These are phyloP conservation scores for Stylosanthes scabra DNA, from an alignment of 331 rosid species.

Conservation along the genomic window DNA sequence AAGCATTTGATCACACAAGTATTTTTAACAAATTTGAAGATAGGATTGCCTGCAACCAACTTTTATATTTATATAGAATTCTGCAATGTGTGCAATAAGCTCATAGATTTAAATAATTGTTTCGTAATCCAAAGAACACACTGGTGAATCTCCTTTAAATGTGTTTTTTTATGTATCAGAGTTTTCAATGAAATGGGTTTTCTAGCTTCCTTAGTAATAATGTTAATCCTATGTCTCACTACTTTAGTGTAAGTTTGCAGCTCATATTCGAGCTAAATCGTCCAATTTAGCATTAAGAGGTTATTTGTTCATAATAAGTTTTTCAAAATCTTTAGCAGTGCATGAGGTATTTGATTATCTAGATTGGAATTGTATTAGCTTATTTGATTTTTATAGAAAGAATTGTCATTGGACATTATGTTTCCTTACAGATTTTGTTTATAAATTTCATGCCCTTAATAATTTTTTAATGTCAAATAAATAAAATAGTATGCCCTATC, in stretches of 20 bases:
- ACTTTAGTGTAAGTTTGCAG: slow-evolving; percentile 55
- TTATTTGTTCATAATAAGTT: slow-evolving; percentile 87
- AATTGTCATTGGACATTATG: too few relatives aligned
- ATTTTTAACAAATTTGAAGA: slow-evolving; percentile 24
- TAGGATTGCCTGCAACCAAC: slow-evolving; percentile 8
- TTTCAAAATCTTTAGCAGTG: slow-evolving; percentile 81
- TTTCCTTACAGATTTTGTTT: too few relatives aligned
- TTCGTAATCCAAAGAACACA: too few relatives aligned
- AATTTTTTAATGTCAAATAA: too few relatives aligned
- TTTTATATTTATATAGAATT: slow-evolving; percentile 7
- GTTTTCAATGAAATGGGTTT: slow-evolving; percentile 25
- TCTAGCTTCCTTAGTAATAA: slow-evolving; percentile 19
- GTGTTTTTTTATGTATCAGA: slow-evolving; percentile 3
- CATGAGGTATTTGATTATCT: slow-evolving; percentile 72
- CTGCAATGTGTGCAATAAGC: too few relatives aligned
- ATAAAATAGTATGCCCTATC: too few relatives aligned
- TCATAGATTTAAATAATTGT: too few relatives aligned
- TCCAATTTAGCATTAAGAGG: slow-evolving; percentile 91
- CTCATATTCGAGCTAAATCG: slow-evolving; percentile 92
- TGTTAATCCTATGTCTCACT: slow-evolving; percentile 36
- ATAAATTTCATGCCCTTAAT: too few relatives aligned
- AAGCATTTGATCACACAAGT: slow-evolving; percentile 20
- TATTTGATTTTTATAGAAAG: too few relatives aligned
- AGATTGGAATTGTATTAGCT: too few relatives aligned
- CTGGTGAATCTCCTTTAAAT: neutral